These are phyloP conservation scores for Aspergillus diversus DNA, from an alignment of 495 filamentous ascomycete species.

Conservation along the genomic window DNA sequence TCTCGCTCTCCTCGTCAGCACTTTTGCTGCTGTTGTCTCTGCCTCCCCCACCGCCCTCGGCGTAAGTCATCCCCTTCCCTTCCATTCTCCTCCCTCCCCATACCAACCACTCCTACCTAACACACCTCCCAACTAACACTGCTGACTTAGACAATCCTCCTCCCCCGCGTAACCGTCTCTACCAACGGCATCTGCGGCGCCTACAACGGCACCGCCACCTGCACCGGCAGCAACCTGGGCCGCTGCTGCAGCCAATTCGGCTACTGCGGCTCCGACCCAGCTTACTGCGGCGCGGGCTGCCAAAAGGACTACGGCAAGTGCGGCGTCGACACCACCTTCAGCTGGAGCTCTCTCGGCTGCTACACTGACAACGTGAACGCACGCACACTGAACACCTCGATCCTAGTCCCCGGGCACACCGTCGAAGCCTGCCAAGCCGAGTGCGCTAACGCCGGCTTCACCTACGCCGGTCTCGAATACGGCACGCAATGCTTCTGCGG, in stretches of 20 bases:
- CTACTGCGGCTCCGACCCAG: constrained; percentile 4
- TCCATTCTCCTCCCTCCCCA: background rate
- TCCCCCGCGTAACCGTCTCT: background rate
- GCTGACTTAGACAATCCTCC: background rate
- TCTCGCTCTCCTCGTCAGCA: background rate
- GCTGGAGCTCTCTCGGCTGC: constrained; percentile 4
- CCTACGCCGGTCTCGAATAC: constrained; percentile 7
- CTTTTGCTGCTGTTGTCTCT: constrained; percentile 3
- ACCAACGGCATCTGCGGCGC: constrained; percentile 3
- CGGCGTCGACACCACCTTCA: constrained; percentile 4
- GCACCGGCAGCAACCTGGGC: constrained; percentile 9
- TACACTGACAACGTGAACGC: constrained; percentile 4
- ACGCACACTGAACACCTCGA: constrained; percentile 2
- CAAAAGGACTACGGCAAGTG: constrained; percentile 8
- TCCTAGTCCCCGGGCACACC: background rate
- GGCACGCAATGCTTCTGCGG: constrained; percentile 12
- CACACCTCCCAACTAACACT: background rate
- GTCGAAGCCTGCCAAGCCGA: constrained; percentile 1
- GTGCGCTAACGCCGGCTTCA: background rate
- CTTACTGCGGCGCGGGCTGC: constrained; percentile 7
- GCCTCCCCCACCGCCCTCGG: background rate
- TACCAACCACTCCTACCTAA: background rate
- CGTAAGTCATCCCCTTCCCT: background rate
- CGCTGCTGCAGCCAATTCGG: constrained; percentile 14
- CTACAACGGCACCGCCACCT: constrained; percentile 3